Base-by-base conservation (phyloP, 2,329 filamentous ascomycete genomes). In the Periconia sp. region DNA sequence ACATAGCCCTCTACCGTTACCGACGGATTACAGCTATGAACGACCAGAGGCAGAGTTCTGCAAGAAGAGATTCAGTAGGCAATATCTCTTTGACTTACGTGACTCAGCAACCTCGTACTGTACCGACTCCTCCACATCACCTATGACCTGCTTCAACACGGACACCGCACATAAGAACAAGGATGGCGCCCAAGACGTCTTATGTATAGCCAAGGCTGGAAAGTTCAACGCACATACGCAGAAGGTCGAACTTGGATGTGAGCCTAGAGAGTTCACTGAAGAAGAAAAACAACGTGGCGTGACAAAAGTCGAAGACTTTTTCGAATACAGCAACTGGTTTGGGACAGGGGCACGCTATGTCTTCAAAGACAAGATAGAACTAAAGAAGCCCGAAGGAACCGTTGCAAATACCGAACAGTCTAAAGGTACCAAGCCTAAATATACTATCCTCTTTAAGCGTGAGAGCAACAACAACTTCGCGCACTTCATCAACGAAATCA, bases 11-110 rank as follows among this genome's bases (percentile, higher is more conserved):
- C n/a, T n/a, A n/a, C n/a, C n/a, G n/a, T n/a, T n/a, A n/a, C n/a
- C n/a, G n/a, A n/a, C n/a, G n/a, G n/a, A n/a, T 13, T 34, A 34
- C 31, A 8, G 22, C 31, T 34, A 34, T 13, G 31, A 34, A 18
- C 16, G 31, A 10, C 17, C 31, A 17, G 7, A 34, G 19, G 10
- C 31, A 10, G 31, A 34, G 16, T 34, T 18, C 18, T 34, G 31
- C 18, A 16, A 17, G 13, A 34, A 34, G 6, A 19, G 13, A 13
- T 34, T 34, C 31, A 19, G 31, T n/a, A 5, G 19, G 3, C 17
- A 18, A 8, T 34, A 34, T 22, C 31, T 34, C 31, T 34, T 21
- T n/a, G 18, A 34, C 13, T 22, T 34, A 5, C 31, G 31, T 13
- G 31, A 34, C 13, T 21, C n/a, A n/a, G n/a, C n/a, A n/a, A 34